phyloP scores from a whole-genome alignment of 2,329 filamentous ascomycete species.

The Aspergillus amoenus region DNA sequence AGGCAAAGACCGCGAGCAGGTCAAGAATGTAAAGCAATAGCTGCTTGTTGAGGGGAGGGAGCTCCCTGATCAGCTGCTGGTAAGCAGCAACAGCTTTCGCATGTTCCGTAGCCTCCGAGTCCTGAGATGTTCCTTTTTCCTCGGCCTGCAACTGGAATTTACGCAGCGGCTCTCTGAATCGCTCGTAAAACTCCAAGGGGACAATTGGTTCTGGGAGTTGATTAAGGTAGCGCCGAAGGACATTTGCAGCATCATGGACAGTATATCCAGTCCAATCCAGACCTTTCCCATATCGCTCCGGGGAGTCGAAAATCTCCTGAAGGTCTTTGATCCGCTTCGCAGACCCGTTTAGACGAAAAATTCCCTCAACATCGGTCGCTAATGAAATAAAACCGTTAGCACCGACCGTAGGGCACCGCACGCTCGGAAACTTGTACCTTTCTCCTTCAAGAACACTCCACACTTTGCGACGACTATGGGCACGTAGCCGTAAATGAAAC shows the following conservation, averaged over 20 bases:
- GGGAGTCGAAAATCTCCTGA: constrained; percentile 87
- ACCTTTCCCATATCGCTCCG: constrained; percentile 93
- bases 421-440: constrained; percentile 62
- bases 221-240: constrained; percentile 91
- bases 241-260: constrained; percentile 96
- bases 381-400: neutral
- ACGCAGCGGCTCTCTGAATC: constrained; percentile 80
- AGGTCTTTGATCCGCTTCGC: constrained; percentile 98
- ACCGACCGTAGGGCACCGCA: neutral
- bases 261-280: constrained; percentile 97
- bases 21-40: constrained; percentile 94
- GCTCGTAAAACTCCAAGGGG: constrained; percentile 86
- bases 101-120: constrained; percentile 73
- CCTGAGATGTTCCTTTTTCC: constrained; percentile 65
- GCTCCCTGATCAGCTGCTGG: constrained; percentile 85
- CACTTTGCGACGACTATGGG: constrained; percentile 98
- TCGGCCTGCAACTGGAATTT: constrained; percentile 68
- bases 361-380: constrained; percentile 95
- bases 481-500: constrained; percentile 97
- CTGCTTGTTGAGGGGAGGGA: constrained; percentile 90
- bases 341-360: constrained; percentile 92
- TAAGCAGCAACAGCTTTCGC: constrained; percentile 76
- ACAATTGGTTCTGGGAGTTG: constrained; percentile 96
- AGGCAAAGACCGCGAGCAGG: constrained; percentile 91
- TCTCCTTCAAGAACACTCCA: constrained; percentile 95